phyloP scores from a whole-genome alignment of 495 filamentous ascomycete genomes.

The Talaromyces stipitatus region DNA sequence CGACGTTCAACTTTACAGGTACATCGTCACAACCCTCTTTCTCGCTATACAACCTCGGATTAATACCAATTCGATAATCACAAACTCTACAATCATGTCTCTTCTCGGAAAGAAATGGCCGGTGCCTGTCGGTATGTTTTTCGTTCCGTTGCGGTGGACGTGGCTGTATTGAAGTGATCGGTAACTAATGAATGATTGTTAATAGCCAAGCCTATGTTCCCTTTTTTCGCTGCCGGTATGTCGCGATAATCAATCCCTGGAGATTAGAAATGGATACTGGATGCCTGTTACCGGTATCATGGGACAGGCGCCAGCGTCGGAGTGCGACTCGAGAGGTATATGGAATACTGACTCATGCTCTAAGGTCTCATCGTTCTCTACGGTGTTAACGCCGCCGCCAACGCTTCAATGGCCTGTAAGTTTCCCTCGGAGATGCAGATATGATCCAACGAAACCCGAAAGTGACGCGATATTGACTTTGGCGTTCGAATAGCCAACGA shows the following conservation, averaged over 20 bases:
- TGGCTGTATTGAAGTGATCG: neutral
- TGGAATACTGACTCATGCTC: constrained; percentile 24
- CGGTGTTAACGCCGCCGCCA: constrained; percentile 74
- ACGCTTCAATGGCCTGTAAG: constrained; percentile 65
- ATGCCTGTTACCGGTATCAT: neutral
- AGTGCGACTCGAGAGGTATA: neutral
- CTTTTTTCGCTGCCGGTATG: constrained; percentile 94
- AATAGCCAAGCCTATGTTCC: constrained; percentile 78
- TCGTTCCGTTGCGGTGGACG: constrained; percentile 5
- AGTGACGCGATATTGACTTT: constrained; percentile 9
- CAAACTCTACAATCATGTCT: constrained; percentile 50
- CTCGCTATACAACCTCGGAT: constrained; percentile 15
- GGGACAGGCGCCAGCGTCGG: neutral
- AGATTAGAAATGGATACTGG: neutral
- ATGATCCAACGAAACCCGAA: neutral
- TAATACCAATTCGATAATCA: neutral
- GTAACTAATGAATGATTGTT: constrained; percentile 22
- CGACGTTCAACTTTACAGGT: constrained; percentile 14
- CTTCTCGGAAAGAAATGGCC: constrained; percentile 92
- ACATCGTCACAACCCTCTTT: constrained; percentile 21
- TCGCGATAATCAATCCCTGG: constrained; percentile 4
- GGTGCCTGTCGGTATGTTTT: constrained; percentile 70
- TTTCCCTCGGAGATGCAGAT: constrained; percentile 11
- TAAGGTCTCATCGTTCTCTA: constrained; percentile 76
- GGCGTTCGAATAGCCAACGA: constrained; percentile 58